phyloP scores from a whole-genome alignment of 2,329 filamentous ascomycete genomes.

The Chrysoporthe puriensis region DNA sequence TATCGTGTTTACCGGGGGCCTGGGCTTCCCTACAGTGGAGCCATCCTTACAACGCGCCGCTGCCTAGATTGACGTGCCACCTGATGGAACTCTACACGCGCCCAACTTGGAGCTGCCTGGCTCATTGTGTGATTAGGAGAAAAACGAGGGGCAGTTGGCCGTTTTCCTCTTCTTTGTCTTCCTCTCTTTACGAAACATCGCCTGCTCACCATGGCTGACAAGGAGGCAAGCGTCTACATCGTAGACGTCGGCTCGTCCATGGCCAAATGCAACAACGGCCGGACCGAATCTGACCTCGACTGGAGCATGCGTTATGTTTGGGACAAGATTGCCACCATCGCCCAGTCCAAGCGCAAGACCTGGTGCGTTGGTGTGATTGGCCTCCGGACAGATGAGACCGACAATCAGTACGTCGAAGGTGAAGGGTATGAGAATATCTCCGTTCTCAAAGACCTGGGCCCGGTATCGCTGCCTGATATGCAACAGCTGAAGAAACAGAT shows the following conservation, averaged over 20 bases:
- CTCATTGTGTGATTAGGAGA: not conserved
- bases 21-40: constrained; percentile 8
- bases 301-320: constrained; percentile 92
- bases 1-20: constrained; percentile 23
- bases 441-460: constrained; percentile 70
- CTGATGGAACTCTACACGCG: not conserved
- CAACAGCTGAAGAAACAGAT: constrained; percentile 66
- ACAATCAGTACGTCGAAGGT: constrained; percentile 65
- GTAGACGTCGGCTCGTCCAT: constrained; percentile 88
- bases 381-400: constrained; percentile 77
- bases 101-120: not conserved
- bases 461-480: constrained; percentile 69
- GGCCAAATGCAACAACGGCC: constrained; percentile 70
- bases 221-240: constrained; percentile 91
- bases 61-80: constrained; percentile 26
- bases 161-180: not conserved
- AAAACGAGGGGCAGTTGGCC: constrained; percentile 1
- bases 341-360: constrained; percentile 71
- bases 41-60: constrained; percentile 19
- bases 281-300: constrained; percentile 79
- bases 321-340: constrained; percentile 84
- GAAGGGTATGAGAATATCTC: constrained; percentile 82
- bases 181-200: constrained; percentile 3
- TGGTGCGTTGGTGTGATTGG: constrained; percentile 79
- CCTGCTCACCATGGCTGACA: constrained; percentile 73